Evolutionary conservation across 805 yeast genomes (phyloP).

Genomic region (Candida railenensis): DNA sequence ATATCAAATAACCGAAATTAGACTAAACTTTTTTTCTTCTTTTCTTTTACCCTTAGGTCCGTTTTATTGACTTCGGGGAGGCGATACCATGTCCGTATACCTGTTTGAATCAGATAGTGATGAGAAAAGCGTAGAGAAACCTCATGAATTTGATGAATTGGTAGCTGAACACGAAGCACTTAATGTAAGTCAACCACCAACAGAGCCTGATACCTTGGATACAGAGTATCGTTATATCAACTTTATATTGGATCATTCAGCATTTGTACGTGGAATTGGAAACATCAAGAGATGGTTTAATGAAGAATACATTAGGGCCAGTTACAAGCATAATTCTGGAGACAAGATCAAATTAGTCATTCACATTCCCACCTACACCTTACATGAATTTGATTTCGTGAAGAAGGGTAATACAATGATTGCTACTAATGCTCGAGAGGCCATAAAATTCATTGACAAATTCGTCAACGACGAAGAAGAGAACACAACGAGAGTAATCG

Average conservation of each 20-base stretch:
- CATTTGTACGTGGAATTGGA: slow-evolving; percentile 67
- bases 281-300: slow-evolving; percentile 64
- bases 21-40: background rate
- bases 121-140: background rate
- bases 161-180: slow-evolving; percentile 5
- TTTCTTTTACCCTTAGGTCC: background rate
- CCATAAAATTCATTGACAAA: slow-evolving; percentile 59
- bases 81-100: slow-evolving; percentile 3
- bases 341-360: slow-evolving; percentile 31
- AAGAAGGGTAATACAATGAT: slow-evolving; percentile 53
- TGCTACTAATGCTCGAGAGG: slow-evolving; percentile 65
- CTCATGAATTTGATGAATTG: slow-evolving; percentile 13
- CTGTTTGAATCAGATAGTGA: slow-evolving; percentile 3
- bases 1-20: no score
- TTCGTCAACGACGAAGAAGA: slow-evolving; percentile 23
- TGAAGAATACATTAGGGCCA: slow-evolving; percentile 29
- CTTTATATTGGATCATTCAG: slow-evolving; percentile 65
- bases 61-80: no score
- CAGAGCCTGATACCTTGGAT: no score
- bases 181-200: background rate
- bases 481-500: slow-evolving; percentile 9
- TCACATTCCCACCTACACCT: slow-evolving; percentile 55
- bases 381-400: slow-evolving; percentile 59
- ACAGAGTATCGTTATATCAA: slow-evolving; percentile 20
- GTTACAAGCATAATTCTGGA: slow-evolving; percentile 15